A percentile compares a stretch with the other conserved stretches of the same genome.
Conservation (phyloP, 1,284 basidiomycete genomes). For the Heterobasidion parviporum region DNA sequence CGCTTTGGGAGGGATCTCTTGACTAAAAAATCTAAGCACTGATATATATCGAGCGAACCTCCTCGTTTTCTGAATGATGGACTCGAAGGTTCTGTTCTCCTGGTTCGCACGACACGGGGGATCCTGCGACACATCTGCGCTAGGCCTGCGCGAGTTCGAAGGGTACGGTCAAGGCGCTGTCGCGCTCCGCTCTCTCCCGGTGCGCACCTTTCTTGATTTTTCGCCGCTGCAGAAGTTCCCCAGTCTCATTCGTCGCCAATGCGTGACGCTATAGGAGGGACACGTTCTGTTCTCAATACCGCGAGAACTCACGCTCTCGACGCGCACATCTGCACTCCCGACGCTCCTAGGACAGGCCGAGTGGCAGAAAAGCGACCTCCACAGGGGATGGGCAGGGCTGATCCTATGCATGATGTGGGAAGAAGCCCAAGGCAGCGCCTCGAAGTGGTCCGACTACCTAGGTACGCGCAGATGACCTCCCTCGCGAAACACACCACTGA, state of each 20-base stretch:
- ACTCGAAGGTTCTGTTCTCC: constrained; percentile 5
- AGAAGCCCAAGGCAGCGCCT: constrained; percentile 45
- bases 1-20: too few relatives aligned
- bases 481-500: neutral
- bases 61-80: neutral
- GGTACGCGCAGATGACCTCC: constrained; percentile 29
- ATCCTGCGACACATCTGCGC: constrained; percentile 7
- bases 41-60: too few relatives aligned
- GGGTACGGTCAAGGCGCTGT: constrained; percentile 64
- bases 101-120: constrained; percentile 12
- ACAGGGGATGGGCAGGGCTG: constrained; percentile 78
- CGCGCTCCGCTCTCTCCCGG: constrained; percentile 65
- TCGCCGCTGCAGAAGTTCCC: neutral
- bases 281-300: constrained; percentile 81
- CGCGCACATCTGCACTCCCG: constrained; percentile 65
- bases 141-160: constrained; percentile 11
- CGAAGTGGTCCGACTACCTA: constrained; percentile 65
- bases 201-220: constrained; percentile 24
- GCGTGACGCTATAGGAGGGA: constrained; percentile 41
- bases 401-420: constrained; percentile 98
- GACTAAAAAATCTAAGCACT: too few relatives aligned
- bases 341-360: constrained; percentile 43
- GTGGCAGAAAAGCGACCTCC: constrained; percentile 54
- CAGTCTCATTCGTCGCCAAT: neutral
- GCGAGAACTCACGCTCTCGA: constrained; percentile 70